Evolutionary conservation across 2,329 filamentous ascomycete genomes (phyloP), one percentile per base, ranked within the genome.

Genomic region (Chaetomium olivaceum): DNA sequence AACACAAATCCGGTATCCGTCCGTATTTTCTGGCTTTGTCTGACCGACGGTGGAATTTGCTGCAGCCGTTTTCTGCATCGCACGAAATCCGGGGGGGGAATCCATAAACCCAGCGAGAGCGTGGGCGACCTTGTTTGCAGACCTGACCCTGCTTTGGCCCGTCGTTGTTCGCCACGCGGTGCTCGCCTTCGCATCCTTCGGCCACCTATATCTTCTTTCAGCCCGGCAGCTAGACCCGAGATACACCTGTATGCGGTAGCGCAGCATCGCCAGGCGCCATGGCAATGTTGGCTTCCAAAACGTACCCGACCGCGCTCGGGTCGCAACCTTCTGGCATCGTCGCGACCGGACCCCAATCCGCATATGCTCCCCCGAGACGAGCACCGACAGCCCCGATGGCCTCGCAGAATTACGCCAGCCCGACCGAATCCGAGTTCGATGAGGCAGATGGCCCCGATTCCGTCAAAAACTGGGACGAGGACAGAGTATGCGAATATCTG

Each of bases 341-440:
- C 55, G 76, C 83, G n/a, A 79, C 76, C 68, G 75, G 81, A 16
- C 76, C 81, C n/a, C 80, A 83, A 60, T 76, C 83, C 55, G 77
- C 80, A 65, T 81, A 86, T 72, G 74, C 81, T 7, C 81, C 85
- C 31, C 77, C 84, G 48, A 82, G 84, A 72, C 81, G 87, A 72
- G 77, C 79, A 19, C 83, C 83, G 21, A 76, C 81, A 43, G 78
- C 85, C 69, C 79, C 81, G 56, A 77, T 79, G 29, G 72, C 81
- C 21, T 80, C 82, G 66, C 85, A 89, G 67, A 80, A 79, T 52
- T 94, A 91, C 75, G 86, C 87, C 51, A 96, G 92, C 75, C 93
- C 93, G 54, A 97, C 93, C 70, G 92, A 96, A 74, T 96, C 92
- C 31, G 93, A 97, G 72, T 97, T 97, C 78, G 95, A 92, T 27